Evolutionary conservation across 805 yeast species (phyloP).

Genomic region (Jamesozyma piceae): DNA sequence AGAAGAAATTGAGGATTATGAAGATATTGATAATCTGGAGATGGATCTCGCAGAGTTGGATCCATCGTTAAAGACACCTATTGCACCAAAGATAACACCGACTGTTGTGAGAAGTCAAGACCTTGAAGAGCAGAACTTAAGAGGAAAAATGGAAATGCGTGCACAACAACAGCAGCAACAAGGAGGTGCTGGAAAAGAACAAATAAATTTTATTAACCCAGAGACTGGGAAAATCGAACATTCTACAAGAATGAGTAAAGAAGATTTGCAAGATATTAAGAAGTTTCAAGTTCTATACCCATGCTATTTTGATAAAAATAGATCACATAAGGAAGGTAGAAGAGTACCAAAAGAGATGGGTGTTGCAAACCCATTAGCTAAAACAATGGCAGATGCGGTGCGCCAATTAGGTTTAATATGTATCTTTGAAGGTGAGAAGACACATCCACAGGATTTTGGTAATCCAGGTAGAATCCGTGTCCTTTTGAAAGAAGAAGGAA

Average conservation of each 20-base stretch:
- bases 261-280: constrained; percentile 56
- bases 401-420: constrained; percentile 27
- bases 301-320: constrained; percentile 74
- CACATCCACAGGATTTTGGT: constrained; percentile 95
- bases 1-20: constrained; percentile 69
- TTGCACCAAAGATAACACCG: constrained; percentile 62
- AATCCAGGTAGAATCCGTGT: constrained; percentile 94
- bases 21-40: constrained; percentile 84
- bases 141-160: not conserved
- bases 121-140: constrained; percentile 15
- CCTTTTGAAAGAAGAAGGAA: constrained; percentile 45
- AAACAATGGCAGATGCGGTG: constrained; percentile 68
- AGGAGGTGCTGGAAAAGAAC: constrained; percentile 2
- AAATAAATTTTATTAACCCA: constrained; percentile 21
- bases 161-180: not conserved
- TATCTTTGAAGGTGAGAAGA: constrained; percentile 67
- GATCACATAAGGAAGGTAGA: constrained; percentile 76
- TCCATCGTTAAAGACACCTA: constrained; percentile 54
- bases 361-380: constrained; percentile 81
- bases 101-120: constrained; percentile 55
- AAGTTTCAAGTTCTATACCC: constrained; percentile 76
- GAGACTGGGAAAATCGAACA: constrained; percentile 25
- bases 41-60: constrained; percentile 91
- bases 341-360: constrained; percentile 62
- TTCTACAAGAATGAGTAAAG: constrained; percentile 34